A percentile compares a stretch with the other conserved stretches of the same genome.
Evolutionary conservation across 169 alveolate genomes (phyloP).

Genomic region (Sarcocystis neurona): DNA sequence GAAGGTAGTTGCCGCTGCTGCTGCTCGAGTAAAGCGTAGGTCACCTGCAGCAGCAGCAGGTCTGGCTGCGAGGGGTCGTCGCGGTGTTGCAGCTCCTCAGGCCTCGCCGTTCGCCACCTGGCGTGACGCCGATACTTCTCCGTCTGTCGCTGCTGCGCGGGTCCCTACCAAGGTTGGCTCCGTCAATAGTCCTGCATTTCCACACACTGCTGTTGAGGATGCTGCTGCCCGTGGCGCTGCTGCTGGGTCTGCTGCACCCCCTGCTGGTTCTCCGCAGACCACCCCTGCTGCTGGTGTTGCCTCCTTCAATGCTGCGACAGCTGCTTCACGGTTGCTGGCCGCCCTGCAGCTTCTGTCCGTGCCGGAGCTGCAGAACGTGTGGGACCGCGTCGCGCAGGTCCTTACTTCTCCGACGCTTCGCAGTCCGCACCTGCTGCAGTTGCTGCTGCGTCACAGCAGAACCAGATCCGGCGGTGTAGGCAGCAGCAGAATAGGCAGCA

Average conservation of each 20-base stretch:
- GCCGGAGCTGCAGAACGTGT: slow-evolving; percentile 17
- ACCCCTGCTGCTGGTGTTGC: neutral
- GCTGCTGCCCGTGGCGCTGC: neutral
- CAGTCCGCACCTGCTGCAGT: neutral
- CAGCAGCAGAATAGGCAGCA: neutral
- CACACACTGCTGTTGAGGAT: neutral
- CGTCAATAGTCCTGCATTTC: neutral
- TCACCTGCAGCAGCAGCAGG: no score
- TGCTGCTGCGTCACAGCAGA: neutral
- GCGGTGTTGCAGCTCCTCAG: no score
- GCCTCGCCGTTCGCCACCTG: no score
- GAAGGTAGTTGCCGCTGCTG: no score
- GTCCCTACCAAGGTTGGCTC: neutral
- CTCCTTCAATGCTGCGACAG: neutral
- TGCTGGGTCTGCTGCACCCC: neutral
- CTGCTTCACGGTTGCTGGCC: no score
- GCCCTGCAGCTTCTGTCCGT: slow-evolving; percentile 1
- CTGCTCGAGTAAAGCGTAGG: no score
- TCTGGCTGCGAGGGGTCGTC: no score
- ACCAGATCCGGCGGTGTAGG: neutral
- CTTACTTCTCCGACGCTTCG: neutral
- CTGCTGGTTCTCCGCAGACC: neutral
- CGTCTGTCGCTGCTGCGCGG: no score
- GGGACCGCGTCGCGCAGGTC: slow-evolving; percentile 13
- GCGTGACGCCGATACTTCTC: no score